phyloP scores from a whole-genome alignment of 306 rosid species.

The Vigna unguiculata region DNA sequence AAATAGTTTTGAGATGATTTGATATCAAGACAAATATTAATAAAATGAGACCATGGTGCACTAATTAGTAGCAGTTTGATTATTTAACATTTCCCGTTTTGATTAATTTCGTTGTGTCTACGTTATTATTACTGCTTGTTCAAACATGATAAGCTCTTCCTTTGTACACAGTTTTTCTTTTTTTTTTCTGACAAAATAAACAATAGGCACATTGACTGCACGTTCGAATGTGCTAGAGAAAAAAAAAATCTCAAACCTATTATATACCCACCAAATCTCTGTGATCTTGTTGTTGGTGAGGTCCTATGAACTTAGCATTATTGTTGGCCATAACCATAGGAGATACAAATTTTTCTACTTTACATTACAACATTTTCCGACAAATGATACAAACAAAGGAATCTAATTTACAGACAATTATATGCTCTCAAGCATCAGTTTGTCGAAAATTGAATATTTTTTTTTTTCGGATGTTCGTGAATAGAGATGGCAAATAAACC shows the following conservation, averaged over 20 bases:
- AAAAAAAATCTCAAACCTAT: slow-evolving; percentile 19
- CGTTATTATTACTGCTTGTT: not conserved
- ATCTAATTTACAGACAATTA: not conserved
- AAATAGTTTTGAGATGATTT: not conserved
- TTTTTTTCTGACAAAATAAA: slow-evolving; percentile 10
- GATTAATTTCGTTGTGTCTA: slow-evolving; percentile 16
- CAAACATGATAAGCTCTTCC: not conserved
- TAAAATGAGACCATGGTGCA: slow-evolving; percentile 3
- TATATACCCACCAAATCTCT: slow-evolving; percentile 24
- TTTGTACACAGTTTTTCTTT: slow-evolving; percentile 1
- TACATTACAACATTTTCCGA: slow-evolving; percentile 13
- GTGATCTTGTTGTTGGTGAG: slow-evolving; percentile 45
- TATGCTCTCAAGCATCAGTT: not conserved
- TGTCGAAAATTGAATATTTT: no score
- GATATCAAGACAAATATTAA: slow-evolving; percentile 6
- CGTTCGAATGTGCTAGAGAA: slow-evolving; percentile 56
- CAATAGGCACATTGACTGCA: slow-evolving; percentile 35
- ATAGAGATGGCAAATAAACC: no score
- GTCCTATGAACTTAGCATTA: slow-evolving; percentile 33
- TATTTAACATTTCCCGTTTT: not conserved
- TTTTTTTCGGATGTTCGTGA: no score
- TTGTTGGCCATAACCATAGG: slow-evolving; percentile 1
- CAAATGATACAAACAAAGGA: slow-evolving; percentile 19
- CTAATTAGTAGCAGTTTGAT: not conserved
- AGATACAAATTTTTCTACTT: not conserved